A percentile compares a stretch with the other conserved stretches of the same genome.
Conservation (phyloP, 306 rosid species). For the Cucurbita argyrosperma region DNA sequence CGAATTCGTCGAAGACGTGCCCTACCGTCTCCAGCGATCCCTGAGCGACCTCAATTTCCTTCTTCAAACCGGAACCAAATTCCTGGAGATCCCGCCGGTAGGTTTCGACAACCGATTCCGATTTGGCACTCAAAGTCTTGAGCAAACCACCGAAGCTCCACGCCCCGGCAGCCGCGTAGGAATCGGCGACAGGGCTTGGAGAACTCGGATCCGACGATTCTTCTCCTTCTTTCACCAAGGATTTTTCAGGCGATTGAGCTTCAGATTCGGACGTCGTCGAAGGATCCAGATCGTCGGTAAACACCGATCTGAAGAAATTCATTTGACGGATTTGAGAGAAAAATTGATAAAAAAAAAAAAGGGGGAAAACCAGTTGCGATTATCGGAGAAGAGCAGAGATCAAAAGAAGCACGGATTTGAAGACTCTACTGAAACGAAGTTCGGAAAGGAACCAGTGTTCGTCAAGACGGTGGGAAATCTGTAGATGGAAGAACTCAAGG, state of each 20-base stretch:
- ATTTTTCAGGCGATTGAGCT: slow-evolving; percentile 6
- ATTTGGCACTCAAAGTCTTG: slow-evolving; percentile 38
- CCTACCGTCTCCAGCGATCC: slow-evolving; percentile 65
- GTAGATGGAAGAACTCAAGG: not conserved
- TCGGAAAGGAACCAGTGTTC: not conserved
- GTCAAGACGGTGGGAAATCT: not conserved
- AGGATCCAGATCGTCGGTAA: slow-evolving; percentile 46
- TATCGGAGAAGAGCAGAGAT: not conserved
- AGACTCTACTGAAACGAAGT: not conserved
- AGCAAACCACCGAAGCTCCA: slow-evolving; percentile 81
- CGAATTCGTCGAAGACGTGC: slow-evolving; percentile 51
- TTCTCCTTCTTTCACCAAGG: not conserved
- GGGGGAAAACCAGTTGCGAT: not conserved
- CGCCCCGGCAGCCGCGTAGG: slow-evolving; percentile 3
- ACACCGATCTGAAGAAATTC: slow-evolving; percentile 81
- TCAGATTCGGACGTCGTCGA: slow-evolving; percentile 5
- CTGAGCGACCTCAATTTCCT: slow-evolving; percentile 78
- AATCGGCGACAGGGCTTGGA: not conserved
- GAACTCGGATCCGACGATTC: slow-evolving; percentile 25
- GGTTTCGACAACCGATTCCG: slow-evolving; percentile 81
- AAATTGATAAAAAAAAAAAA: not conserved
- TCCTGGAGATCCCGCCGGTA: slow-evolving; percentile 82
- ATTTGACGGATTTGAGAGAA: slow-evolving; percentile 12
- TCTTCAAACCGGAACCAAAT: slow-evolving; percentile 56
- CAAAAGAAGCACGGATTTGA: not conserved